These are phyloP conservation scores for Mycena chlorophos DNA, from an alignment of 768 basidiomycete species.

Conservation along the genomic window DNA sequence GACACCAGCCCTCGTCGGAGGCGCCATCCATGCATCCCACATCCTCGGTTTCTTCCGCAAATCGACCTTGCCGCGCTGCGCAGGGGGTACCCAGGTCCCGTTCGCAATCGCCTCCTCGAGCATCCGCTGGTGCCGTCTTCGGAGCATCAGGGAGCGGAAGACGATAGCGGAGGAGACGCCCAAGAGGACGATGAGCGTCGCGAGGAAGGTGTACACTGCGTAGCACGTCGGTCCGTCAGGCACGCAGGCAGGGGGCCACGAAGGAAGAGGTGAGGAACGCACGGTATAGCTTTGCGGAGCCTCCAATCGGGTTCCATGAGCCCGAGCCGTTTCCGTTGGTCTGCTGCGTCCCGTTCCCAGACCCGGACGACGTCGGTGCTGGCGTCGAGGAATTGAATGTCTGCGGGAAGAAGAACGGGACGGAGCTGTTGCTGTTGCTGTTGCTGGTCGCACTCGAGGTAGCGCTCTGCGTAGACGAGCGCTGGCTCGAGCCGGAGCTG, in stretches of 20 bases:
- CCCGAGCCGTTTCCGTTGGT: not conserved
- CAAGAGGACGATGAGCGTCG: constrained; percentile 68
- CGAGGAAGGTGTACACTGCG: constrained; percentile 45
- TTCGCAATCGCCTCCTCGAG: constrained; percentile 65
- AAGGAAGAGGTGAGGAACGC: not conserved
- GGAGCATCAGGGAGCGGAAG: constrained; percentile 61
- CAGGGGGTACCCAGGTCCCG: constrained; percentile 57
- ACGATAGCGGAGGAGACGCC: constrained; percentile 69
- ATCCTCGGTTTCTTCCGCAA: constrained; percentile 47
- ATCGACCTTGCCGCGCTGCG: constrained; percentile 37
- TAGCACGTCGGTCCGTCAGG: too few species aligned
- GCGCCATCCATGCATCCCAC: constrained; percentile 45
- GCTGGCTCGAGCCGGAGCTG: too few species aligned
- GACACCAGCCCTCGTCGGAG: not conserved
- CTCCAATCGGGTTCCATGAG: not conserved
- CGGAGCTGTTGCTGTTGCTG: not conserved
- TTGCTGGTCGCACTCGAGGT: too few species aligned
- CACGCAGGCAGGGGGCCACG: not conserved
- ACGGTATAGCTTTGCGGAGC: constrained; percentile 14
- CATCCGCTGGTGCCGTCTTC: constrained; percentile 57
- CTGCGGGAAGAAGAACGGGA: constrained; percentile 1
- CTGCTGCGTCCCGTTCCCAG: not conserved
- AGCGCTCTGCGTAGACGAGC: too few species aligned
- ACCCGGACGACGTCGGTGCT: not conserved
- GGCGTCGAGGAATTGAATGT: not conserved